Percentiles rank a stretch among this genome's conserved stretches.
These are phyloP conservation scores for Passalora sequoiae DNA, from an alignment of 2,329 filamentous ascomycete species.

Conservation along the genomic window DNA sequence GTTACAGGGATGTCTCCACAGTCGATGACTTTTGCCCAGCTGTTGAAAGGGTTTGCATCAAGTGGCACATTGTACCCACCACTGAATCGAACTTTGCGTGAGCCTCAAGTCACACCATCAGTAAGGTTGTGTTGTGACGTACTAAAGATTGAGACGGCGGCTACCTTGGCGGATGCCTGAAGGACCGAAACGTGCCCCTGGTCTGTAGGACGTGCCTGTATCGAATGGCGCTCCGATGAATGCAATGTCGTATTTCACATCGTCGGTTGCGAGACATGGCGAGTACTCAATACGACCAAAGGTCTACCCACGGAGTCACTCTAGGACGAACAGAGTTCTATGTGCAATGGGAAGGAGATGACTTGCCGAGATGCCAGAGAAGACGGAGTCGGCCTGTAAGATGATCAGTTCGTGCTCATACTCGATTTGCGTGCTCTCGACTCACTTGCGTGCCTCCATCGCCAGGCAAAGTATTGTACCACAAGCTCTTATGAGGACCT, in stretches of 20 bases:
- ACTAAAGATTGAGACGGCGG: slow-evolving; percentile 81
- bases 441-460: slow-evolving; percentile 77
- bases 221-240: slow-evolving; percentile 82
- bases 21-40: slow-evolving; percentile 73
- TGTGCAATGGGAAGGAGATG: not conserved
- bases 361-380: slow-evolving; percentile 68
- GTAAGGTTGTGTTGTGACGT: slow-evolving; percentile 39
- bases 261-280: slow-evolving; percentile 65
- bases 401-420: too few relatives aligned
- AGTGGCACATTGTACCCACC: slow-evolving; percentile 84
- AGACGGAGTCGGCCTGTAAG: slow-evolving; percentile 72
- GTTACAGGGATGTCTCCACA: slow-evolving; percentile 79
- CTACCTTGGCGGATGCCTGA: slow-evolving; percentile 66
- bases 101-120: slow-evolving; percentile 37
- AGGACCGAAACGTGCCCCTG: slow-evolving; percentile 77
- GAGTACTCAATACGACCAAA: slow-evolving; percentile 75
- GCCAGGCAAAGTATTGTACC: slow-evolving; percentile 78
- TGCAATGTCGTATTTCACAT: slow-evolving; percentile 74
- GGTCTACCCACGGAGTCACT: slow-evolving; percentile 40
- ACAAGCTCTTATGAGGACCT: slow-evolving; percentile 68
- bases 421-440: too few relatives aligned
- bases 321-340: not conserved
- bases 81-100: slow-evolving; percentile 54
- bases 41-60: slow-evolving; percentile 72
- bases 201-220: slow-evolving; percentile 78